Evolutionary conservation across 257 asterid genomes (phyloP), one percentile per base, ranked within the genome.

Genomic region (Penstemon davidsonii): DNA sequence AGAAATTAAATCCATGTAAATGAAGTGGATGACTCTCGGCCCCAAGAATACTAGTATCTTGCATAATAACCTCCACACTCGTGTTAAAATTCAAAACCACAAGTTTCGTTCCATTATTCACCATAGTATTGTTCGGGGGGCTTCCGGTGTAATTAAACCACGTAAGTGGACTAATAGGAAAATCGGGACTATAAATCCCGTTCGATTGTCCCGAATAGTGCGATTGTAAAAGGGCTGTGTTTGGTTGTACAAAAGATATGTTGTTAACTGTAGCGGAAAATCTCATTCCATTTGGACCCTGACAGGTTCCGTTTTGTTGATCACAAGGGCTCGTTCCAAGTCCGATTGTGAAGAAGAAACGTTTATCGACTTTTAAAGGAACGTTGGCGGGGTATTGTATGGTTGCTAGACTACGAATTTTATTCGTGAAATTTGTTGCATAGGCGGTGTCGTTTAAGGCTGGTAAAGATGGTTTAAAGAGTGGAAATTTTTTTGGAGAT

Each of bases 1-100:
- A 87, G 83, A 87, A 87, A 54, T 85, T 87, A 60, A 81, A 87
- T 3, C 95, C 91, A 51, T 85, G 95, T 38, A 85, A 80, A 87
- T 87, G 91, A 44, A 85, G 78, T 3, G 91, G 95, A 69, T 85
- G 95, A 66, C 88, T 85, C 53, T 85, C 95, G 3, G 84, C 83
- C 0, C 89, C 88, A 45, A 85, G 81, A 69, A 87, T 81, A 60
- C 88, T 83, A 1, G 91, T 83, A 50, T 81, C 91, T 62, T 87
- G 92, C 82, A 86, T 47, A 10, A 84, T 70, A n/a, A 86, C 12
- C 71, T 86, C 88, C 45, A 86, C 93, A 36, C 84, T 82, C 0
- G 85, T 59, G 63, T 84, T 82, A 36, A 39, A 82, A 6, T 77
- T 78, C 9, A 87, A 76, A 8, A 83, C 85, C 86, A 76, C 66